These are phyloP conservation scores for Durio zibethinus DNA, from an alignment of 345 rosid species.

Conservation along the genomic window DNA sequence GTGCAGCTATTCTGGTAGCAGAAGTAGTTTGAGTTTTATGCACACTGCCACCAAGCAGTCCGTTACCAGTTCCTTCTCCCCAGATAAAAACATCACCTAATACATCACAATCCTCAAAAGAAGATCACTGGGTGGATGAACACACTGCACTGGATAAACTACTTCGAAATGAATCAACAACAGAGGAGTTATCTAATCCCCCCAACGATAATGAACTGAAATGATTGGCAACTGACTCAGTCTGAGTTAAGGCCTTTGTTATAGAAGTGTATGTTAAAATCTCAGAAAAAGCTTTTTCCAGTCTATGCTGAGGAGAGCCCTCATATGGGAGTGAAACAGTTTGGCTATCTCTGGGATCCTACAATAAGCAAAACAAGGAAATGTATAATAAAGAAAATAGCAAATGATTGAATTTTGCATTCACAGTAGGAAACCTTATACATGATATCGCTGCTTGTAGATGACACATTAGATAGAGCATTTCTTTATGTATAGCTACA, in stretches of 20 bases:
- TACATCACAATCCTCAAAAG: background rate
- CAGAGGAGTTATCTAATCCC: conserved; percentile 32
- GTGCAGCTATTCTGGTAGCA: background rate
- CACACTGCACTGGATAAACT: background rate
- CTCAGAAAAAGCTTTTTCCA: conserved; percentile 61
- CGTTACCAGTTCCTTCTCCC: conserved; percentile 3
- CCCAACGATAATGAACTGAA: conserved; percentile 29
- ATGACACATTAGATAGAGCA: conserved; percentile 40
- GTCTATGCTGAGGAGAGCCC: conserved; percentile 31
- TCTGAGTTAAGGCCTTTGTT: conserved; percentile 35
- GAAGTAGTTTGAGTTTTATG: conserved; percentile 10
- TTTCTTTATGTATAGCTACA: conserved; percentile 32
- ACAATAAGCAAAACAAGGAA: conserved; percentile 8
- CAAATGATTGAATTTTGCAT: background rate
- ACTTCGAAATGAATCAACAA: conserved; percentile 1
- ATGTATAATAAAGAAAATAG: conserved; percentile 18
- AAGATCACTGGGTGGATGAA: background rate
- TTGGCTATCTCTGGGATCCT: conserved; percentile 37
- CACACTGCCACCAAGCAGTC: background rate
- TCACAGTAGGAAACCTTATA: conserved; percentile 32
- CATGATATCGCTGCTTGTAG: conserved; percentile 37
- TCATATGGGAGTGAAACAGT: conserved; percentile 22
- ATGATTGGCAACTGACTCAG: conserved; percentile 36
- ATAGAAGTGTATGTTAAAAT: conserved; percentile 47
- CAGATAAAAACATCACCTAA: conserved; percentile 6